phyloP scores from a whole-genome alignment of 345 rosid genomes.

The Crucihimalaya himalaica region DNA sequence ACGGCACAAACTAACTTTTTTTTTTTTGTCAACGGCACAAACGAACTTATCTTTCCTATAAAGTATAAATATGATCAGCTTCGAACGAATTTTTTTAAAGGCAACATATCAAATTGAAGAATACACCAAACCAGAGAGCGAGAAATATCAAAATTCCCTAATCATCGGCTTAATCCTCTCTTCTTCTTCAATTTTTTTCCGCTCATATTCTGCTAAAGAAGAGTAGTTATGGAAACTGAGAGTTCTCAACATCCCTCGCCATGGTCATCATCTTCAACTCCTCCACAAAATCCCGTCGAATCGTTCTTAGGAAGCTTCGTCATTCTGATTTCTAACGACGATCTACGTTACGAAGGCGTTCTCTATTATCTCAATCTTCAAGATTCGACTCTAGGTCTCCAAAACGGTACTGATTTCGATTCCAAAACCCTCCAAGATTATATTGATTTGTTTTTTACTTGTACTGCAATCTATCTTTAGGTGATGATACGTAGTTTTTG shows the following conservation, averaged over 20 bases:
- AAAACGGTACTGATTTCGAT: constrained; percentile 39
- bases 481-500: neutral
- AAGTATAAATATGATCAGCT: neutral
- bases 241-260: too few relatives aligned
- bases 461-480: neutral
- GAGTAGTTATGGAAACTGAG: constrained; percentile 35
- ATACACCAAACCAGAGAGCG: neutral
- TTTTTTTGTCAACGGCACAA: too few relatives aligned
- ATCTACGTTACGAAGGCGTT: constrained; percentile 51
- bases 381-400: constrained; percentile 46
- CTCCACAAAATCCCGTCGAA: constrained; percentile 27
- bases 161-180: neutral
- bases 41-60: too few relatives aligned
- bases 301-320: constrained; percentile 46
- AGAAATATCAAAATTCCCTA: constrained; percentile 6
- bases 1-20: too few relatives aligned
- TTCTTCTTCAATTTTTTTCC: neutral
- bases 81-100: neutral
- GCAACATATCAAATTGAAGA: constrained; percentile 9
- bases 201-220: neutral
- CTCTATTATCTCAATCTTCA: constrained; percentile 38
- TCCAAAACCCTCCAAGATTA: neutral
- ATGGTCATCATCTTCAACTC: too few relatives aligned
- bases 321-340: constrained; percentile 45
- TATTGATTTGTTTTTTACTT: neutral